Evolutionary conservation across 192 early-diverging fungal species (phyloP).

Genomic region (Podila epigama): DNA sequence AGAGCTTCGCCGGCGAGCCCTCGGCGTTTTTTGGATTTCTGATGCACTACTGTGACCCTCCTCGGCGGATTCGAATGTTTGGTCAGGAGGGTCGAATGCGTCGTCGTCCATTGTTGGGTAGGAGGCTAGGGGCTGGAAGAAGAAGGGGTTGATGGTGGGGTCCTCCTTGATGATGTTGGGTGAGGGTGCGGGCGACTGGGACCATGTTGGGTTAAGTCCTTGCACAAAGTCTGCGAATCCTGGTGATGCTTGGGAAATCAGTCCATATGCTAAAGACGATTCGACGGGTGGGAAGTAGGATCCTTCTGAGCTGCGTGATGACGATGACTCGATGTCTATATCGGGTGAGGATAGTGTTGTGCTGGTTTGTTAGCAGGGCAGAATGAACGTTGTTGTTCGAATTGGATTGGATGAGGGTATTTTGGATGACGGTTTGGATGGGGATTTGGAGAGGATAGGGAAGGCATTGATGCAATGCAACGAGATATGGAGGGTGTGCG

Average conservation of each 20-base stretch:
- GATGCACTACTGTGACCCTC: constrained; percentile 20
- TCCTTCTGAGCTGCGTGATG: constrained; percentile 35
- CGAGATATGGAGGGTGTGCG: too few species aligned
- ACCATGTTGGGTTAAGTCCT: constrained; percentile 63
- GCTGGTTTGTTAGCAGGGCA: not conserved
- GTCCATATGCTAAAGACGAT: not conserved
- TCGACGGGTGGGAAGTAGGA: constrained; percentile 46
- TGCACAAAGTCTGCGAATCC: constrained; percentile 64
- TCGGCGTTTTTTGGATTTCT: constrained; percentile 7
- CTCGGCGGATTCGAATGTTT: constrained; percentile 38
- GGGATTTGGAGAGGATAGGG: too few species aligned
- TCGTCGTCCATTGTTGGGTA: constrained; percentile 62
- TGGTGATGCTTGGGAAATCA: constrained; percentile 9
- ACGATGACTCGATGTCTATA: constrained; percentile 33
- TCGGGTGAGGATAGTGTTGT: not conserved
- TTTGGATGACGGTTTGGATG: too few species aligned
- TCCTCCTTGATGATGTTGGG: constrained; percentile 56
- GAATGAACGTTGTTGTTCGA: not conserved
- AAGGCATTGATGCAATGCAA: too few species aligned
- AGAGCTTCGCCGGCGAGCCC: not conserved
- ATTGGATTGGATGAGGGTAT: not conserved
- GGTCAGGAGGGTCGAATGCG: constrained; percentile 61
- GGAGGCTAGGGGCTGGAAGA: constrained; percentile 50
- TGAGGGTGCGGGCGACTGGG: constrained; percentile 62
- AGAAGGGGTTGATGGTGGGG: constrained; percentile 62